Evolutionary conservation across 768 basidiomycete genomes (phyloP).

Genomic region (Termitomyces bulborhizus): DNA sequence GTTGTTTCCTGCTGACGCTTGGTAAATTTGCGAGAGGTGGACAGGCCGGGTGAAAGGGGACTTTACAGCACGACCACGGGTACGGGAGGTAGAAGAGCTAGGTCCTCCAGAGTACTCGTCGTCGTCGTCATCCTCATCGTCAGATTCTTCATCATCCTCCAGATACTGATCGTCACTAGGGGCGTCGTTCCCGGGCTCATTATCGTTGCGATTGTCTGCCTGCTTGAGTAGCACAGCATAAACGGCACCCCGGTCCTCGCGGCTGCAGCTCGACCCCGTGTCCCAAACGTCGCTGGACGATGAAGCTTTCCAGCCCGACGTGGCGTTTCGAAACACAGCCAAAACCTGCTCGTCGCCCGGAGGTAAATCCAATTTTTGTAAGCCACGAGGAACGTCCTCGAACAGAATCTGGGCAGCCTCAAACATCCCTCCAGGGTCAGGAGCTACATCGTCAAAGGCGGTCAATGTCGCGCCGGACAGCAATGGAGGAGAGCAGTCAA

Average conservation of each 20-base stretch:
- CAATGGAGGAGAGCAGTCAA: too few species aligned
- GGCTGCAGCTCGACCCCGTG: slow-evolving; percentile 26
- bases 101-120: slow-evolving; percentile 23
- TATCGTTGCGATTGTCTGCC: slow-evolving; percentile 20
- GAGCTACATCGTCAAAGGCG: too few species aligned
- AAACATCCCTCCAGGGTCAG: not conserved
- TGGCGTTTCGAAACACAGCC: too few species aligned
- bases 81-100: slow-evolving; percentile 12
- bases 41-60: slow-evolving; percentile 3
- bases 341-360: slow-evolving; percentile 71
- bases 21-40: slow-evolving; percentile 28
- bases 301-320: slow-evolving; percentile 58
- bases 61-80: slow-evolving; percentile 1
- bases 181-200: slow-evolving; percentile 1
- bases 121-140: slow-evolving; percentile 15
- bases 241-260: slow-evolving; percentile 75
- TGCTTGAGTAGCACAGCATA: slow-evolving; percentile 67
- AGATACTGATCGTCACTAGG: slow-evolving; percentile 15
- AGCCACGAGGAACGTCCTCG: slow-evolving; percentile 51
- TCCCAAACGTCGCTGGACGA: slow-evolving; percentile 10
- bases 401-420: slow-evolving; percentile 40
- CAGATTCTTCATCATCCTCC: slow-evolving; percentile 5
- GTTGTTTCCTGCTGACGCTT: slow-evolving; percentile 47
- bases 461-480: too few species aligned
- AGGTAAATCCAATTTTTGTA: slow-evolving; percentile 56